A percentile compares a stretch with the other conserved stretches of the same genome.
Conservation (phyloP, 176 grass and related monocot genomes). For the Rhynchospora tenuis region DNA sequence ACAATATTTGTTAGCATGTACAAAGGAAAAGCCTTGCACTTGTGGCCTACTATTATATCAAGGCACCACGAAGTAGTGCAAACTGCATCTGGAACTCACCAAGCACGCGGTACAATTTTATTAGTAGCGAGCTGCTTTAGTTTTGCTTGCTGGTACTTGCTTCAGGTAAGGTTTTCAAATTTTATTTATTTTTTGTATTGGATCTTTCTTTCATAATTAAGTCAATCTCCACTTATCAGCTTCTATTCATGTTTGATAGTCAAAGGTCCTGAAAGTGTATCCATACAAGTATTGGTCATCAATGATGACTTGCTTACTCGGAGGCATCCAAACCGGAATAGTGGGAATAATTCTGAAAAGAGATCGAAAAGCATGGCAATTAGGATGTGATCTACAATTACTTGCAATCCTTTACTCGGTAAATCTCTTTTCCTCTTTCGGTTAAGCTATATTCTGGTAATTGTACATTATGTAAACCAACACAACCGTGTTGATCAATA, state of each 20-base stretch:
- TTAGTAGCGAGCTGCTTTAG: conserved; percentile 30
- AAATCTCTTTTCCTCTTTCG: too few relatives aligned
- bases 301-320: conserved; percentile 48
- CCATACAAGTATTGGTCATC: conserved; percentile 60
- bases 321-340: conserved; percentile 41
- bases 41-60: conserved; percentile 29
- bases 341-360: conserved; percentile 41
- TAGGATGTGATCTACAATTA: conserved; percentile 51
- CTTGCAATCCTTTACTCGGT: conserved; percentile 40
- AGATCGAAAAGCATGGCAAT: conserved; percentile 29
- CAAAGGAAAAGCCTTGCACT: conserved; percentile 42
- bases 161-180: conserved; percentile 20
- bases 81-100: neutral
- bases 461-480: too few relatives aligned
- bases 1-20: conserved; percentile 45
- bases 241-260: conserved; percentile 9
- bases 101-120: conserved; percentile 31
- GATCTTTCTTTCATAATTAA: too few relatives aligned
- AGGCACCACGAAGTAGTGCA: neutral
- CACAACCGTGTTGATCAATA: too few relatives aligned
- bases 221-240: too few relatives aligned
- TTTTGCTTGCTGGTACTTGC: conserved; percentile 48
- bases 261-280: conserved; percentile 49
- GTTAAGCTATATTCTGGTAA: too few relatives aligned
- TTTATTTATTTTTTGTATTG: too few relatives aligned